Conservation (phyloP, 805 yeast species). For the Kodamaea kakaduensis region DNA sequence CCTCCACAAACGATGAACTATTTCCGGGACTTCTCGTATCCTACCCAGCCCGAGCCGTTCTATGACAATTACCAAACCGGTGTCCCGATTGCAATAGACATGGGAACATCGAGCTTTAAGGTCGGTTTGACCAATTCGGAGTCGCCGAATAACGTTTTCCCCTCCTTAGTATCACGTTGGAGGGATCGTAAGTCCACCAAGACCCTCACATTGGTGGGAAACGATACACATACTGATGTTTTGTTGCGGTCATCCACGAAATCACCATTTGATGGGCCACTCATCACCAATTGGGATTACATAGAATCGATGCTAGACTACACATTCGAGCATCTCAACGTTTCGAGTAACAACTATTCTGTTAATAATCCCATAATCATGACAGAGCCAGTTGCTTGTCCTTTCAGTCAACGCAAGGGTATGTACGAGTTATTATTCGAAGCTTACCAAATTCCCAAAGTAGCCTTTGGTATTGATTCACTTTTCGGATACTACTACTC, state of each 20-base stretch:
- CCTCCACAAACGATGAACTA: conserved; percentile 43
- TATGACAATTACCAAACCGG: conserved; percentile 45
- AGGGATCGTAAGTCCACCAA: conserved; percentile 70
- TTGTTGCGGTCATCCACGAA: conserved; percentile 63
- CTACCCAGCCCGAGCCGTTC: conserved; percentile 43
- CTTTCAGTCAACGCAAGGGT: conserved; percentile 63
- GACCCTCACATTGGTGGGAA: conserved; percentile 72
- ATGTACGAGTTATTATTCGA: conserved; percentile 86
- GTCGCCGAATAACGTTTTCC: conserved; percentile 60
- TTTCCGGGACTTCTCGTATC: conserved; percentile 39
- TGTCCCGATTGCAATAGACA: conserved; percentile 82
- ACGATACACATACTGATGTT: conserved; percentile 72
- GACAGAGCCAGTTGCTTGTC: conserved; percentile 72
- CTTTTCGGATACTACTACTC: conserved; percentile 66
- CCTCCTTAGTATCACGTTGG: conserved; percentile 64
- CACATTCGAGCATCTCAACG: conserved; percentile 74
- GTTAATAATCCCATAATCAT: conserved; percentile 78
- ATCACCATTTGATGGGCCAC: conserved; percentile 82
- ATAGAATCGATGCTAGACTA: conserved; percentile 82
- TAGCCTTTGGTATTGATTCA: conserved; percentile 78
- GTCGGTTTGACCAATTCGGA: conserved; percentile 51
- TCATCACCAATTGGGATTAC: conserved; percentile 90
- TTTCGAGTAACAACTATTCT: conserved; percentile 39
- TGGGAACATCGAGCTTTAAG: conserved; percentile 64
- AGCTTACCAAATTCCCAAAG: conserved; percentile 69